phyloP scores from a whole-genome alignment of 2,329 filamentous ascomycete genomes.

The Fusarium subtropicale region DNA sequence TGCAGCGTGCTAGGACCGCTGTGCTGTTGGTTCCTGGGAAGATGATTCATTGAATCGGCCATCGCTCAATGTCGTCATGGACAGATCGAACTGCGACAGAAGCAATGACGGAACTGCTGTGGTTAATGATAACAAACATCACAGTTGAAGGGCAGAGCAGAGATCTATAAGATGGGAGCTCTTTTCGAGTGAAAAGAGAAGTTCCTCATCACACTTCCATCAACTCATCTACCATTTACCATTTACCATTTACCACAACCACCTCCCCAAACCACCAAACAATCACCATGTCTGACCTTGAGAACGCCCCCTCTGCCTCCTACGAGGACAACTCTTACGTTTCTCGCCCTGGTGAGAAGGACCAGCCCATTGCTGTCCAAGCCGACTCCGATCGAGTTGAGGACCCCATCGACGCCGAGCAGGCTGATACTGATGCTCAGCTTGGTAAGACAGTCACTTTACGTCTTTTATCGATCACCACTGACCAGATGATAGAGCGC shows the following conservation, averaged over 20 bases:
- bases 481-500: conserved; percentile 19
- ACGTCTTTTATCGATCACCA: accelerated
- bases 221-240: not conserved
- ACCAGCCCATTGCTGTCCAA: conserved; percentile 37
- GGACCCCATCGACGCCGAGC: conserved; percentile 26
- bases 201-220: not conserved
- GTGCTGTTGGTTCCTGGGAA: conserved; percentile 15
- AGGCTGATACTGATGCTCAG: conserved; percentile 34
- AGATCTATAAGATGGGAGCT: conserved; percentile 23
- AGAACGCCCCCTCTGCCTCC: conserved; percentile 25
- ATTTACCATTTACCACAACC: not conserved
- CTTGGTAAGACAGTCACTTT: conserved; percentile 16
- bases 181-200: not conserved
- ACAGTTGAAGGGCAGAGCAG: not conserved
- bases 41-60: conserved; percentile 39
- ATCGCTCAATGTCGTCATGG: conserved; percentile 44
- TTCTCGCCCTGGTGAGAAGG: conserved; percentile 36
- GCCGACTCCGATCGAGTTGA: conserved; percentile 36
- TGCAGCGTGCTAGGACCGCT: conserved; percentile 11
- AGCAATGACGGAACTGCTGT: conserved; percentile 25
- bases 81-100: conserved; percentile 5
- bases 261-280: not conserved
- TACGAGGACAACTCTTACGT: conserved; percentile 35
- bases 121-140: not conserved
- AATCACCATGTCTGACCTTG: conserved; percentile 32